phyloP scores from a whole-genome alignment of 2,329 filamentous ascomycete genomes.

The Colletotrichum siamense region DNA sequence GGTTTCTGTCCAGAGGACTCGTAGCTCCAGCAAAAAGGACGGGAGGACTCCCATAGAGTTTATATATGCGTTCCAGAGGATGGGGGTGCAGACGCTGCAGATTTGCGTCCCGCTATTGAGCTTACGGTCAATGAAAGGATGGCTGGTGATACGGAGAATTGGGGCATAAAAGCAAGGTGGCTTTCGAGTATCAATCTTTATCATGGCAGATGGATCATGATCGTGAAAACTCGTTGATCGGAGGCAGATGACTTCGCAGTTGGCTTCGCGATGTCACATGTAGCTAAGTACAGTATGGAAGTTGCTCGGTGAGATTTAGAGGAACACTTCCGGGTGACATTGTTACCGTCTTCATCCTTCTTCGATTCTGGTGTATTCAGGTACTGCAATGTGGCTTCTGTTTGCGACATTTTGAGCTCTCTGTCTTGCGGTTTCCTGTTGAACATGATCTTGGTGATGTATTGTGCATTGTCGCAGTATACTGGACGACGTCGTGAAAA shows the following conservation, averaged over 20 bases:
- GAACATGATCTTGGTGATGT: background rate
- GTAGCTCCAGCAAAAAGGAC: background rate
- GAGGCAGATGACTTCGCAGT: background rate
- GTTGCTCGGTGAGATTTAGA: accelerated
- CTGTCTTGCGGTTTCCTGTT: background rate
- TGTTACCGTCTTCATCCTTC: accelerated
- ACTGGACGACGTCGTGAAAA: too few relatives aligned
- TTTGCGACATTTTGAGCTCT: too few relatives aligned
- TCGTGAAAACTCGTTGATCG: too few relatives aligned
- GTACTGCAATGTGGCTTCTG: background rate
- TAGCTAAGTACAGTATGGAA: accelerated
- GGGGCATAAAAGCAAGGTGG: background rate
- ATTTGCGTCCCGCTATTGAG: background rate
- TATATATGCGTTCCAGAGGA: background rate
- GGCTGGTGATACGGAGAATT: background rate
- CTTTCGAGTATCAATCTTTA: background rate
- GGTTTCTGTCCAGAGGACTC: too few relatives aligned
- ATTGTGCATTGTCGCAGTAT: too few relatives aligned
- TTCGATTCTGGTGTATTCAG: background rate
- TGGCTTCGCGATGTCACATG: background rate
- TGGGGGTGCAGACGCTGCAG: accelerated
- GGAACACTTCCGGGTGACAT: accelerated
- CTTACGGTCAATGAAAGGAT: accelerated
- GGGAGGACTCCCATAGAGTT: background rate
- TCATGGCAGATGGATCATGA: too few relatives aligned